These are phyloP conservation scores for Penicillium longicatenatum DNA, from an alignment of 495 filamentous ascomycete genomes.

Conservation along the genomic window DNA sequence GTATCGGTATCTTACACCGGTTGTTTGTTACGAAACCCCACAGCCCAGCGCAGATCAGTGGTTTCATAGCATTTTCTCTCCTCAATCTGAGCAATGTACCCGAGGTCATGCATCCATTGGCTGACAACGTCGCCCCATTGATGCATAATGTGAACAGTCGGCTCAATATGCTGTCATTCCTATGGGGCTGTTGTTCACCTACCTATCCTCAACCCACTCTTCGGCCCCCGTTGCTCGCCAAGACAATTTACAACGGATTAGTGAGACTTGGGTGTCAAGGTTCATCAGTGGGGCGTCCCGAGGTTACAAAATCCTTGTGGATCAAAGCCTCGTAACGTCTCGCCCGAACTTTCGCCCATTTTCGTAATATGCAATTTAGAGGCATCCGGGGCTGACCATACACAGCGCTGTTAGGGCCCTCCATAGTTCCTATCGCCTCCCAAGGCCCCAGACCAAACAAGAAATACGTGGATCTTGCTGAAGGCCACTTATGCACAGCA, in stretches of 20 bases:
- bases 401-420: not conserved
- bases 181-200: too few relatives aligned
- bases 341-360: not conserved
- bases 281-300: not conserved
- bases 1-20: not conserved
- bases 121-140: not conserved
- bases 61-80: not conserved
- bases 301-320: not conserved
- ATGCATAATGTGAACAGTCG: not conserved
- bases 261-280: not conserved
- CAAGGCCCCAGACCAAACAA: not conserved
- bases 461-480: not conserved
- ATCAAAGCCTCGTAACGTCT: not conserved
- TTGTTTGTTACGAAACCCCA: not conserved
- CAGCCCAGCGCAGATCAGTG: not conserved
- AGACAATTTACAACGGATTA: not conserved
- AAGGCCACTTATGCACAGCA: not conserved
- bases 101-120: not conserved
- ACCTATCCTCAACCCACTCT: too few relatives aligned
- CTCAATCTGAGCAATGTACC: not conserved
- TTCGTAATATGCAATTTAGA: not conserved
- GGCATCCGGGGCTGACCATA: not conserved
- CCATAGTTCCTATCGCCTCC: not conserved
- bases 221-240: not conserved
- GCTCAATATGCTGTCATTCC: too few relatives aligned